Base-by-base conservation (phyloP, 331 rosid genomes). In the Cydonia oblonga region DNA sequence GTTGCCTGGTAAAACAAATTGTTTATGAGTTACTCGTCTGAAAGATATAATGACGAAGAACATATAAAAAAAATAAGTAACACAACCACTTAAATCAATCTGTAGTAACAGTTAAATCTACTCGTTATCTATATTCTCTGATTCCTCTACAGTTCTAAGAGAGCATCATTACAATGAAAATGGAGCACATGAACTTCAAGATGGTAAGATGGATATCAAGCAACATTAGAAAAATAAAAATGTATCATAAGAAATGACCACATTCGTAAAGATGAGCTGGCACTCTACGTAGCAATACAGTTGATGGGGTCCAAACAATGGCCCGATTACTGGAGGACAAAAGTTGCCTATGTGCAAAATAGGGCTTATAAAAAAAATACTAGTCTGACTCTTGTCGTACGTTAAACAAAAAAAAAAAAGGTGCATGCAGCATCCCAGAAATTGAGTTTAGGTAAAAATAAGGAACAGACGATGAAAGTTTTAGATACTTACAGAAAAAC, bases 1-100 rank as follows among this genome's bases (percentile, higher is more conserved):
- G 97, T 84, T 62, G 96, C 97, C 97, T 95, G 88, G 73, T 33
- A 52, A 40, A 79, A 77, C 26, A 76, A 76, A 76, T 72, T 29
- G 42, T 60, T 20, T 32, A 67, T 82, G 68, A 75, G 80, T 70
- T 49, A 76, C 28, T 23, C 1, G 58, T 65, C 10, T 4, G 40
- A 20, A 78, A 78, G 46, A 52, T 12, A 32, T 54, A 19, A 38
- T 57, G 20, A 22, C 62, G 1, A 18, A 49, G 20, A 49, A 54
- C 14, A 9, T 53, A 12, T 13, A 30, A 25, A 33, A 56, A 56
- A 9, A 70, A 56, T 28, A 75, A 24, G 63, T 20, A 18, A 53
- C 49, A 49, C 19, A 24, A 32, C 51, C 40, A 42, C 68, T 42
- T 64, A 33, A 60, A n/a, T 68, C 53, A 56, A 6, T 15, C 30